These are phyloP conservation scores for Aspergillus tubingensis DNA, from an alignment of 2,329 filamentous ascomycete genomes.

Conservation along the genomic window DNA sequence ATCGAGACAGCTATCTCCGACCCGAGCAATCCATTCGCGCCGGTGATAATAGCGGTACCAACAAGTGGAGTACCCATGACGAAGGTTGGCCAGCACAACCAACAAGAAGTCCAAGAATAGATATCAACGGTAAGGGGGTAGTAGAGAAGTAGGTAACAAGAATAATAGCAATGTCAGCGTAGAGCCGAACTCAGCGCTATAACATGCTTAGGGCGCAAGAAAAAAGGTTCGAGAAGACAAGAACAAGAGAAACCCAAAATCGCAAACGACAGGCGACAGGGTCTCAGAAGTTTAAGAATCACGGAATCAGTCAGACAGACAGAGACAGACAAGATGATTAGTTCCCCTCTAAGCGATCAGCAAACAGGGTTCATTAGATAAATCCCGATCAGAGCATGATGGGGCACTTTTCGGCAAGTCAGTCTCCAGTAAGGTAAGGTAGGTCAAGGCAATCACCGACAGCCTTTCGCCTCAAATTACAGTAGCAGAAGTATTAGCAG, in stretches of 20 bases:
- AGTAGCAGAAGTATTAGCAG: too few relatives aligned
- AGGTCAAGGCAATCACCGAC: background rate
- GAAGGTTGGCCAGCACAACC: background rate
- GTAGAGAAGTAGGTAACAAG: background rate
- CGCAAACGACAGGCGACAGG: background rate
- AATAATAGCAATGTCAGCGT: background rate
- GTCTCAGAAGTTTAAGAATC: background rate
- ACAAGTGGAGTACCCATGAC: slow-evolving; percentile 37
- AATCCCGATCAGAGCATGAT: background rate
- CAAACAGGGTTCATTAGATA: background rate
- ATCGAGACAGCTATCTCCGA: slow-evolving; percentile 40
- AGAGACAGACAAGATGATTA: background rate
- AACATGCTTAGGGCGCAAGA: slow-evolving; percentile 1
- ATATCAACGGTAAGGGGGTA: background rate
- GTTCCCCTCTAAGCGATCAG: background rate
- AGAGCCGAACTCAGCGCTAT: background rate
- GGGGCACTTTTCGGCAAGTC: background rate
- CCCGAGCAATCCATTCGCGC: slow-evolving; percentile 37
- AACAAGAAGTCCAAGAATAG: background rate
- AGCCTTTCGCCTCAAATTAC: background rate
- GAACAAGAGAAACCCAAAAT: background rate
- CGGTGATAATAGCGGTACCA: slow-evolving; percentile 42
- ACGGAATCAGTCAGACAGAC: background rate
- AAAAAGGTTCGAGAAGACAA: background rate
- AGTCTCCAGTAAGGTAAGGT: background rate